Evolutionary conservation across 805 yeast species (phyloP).

Genomic region (Lipomyces japonicus): DNA sequence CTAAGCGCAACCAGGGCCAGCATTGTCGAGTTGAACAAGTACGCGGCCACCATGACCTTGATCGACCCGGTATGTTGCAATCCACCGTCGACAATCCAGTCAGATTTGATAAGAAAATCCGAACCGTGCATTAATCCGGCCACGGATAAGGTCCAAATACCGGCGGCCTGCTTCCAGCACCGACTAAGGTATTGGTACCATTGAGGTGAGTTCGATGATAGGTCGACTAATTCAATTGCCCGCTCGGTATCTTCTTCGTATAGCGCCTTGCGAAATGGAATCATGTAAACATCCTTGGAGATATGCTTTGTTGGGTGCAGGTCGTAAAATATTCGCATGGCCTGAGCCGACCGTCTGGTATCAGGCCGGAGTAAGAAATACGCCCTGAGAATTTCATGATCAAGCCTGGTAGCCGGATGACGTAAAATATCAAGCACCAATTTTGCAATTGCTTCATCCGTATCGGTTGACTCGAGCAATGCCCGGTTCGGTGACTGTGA

Average conservation of each 20-base stretch:
- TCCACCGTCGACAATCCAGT: conserved; percentile 38
- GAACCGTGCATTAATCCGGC: conserved; percentile 44
- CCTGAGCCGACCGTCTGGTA: conserved; percentile 20
- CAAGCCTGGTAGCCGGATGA: conserved; percentile 19
- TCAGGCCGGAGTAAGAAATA: conserved; percentile 29
- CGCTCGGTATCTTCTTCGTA: conserved; percentile 54
- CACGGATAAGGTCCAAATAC: conserved; percentile 36
- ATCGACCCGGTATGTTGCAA: conserved; percentile 41
- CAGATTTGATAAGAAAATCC: conserved; percentile 46
- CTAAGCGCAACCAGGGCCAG: conserved; percentile 49
- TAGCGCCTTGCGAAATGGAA: conserved; percentile 61
- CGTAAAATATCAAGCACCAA: conserved; percentile 21
- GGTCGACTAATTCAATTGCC: conserved; percentile 57
- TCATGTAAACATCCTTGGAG: conserved; percentile 42
- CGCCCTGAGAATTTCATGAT: conserved; percentile 12
- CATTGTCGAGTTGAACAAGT: conserved; percentile 47
- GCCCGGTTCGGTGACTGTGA: not conserved
- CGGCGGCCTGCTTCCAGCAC: conserved; percentile 38
- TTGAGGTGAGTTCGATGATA: conserved; percentile 56
- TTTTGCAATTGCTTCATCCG: conserved; percentile 10
- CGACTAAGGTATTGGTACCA: conserved; percentile 43
- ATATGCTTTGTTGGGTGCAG: conserved; percentile 9
- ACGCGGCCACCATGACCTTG: conserved; percentile 49
- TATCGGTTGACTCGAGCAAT: conserved; percentile 1
- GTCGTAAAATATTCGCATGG: conserved; percentile 21